Evolutionary conservation across 2,329 filamentous ascomycete species (phyloP), one percentile per base, ranked within the genome.

Genomic region (Tolypocladium tundrense): DNA sequence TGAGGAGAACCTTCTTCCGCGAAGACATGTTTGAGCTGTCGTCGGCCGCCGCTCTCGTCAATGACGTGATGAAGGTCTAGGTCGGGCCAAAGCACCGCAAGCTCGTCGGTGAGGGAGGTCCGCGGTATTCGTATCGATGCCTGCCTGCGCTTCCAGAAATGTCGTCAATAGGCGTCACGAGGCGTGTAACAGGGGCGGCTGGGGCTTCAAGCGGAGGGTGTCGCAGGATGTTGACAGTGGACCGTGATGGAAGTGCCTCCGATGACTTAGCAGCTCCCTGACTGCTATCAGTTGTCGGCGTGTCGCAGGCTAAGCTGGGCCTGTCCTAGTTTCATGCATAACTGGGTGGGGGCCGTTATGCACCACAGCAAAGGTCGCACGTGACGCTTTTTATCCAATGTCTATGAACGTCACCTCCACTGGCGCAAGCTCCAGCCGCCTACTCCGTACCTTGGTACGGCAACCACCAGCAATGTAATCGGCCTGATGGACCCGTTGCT

Each of bases 1-100:
- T 94, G 73, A 94, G 80, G 64, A 94, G 83, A 65, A 93, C 89
- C 87, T 94, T 94, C 88, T 93, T 94, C 73, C 87, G 82, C 68
- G 88, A 88, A 71, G 88, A 81, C 88, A 91, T 91, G 70, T 68
- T 77, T 77, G 73, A 66, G 60, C 37, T 59, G 60, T 63, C 55
- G 65, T 60, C 58, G 53, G 58, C 57, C 48, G 59, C 58, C 55
- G 56, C 62, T 61, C 55, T 57, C 65, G 61, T 52, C 31, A 21
- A 37, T 52, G 48, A 52, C 31, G 48, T 21, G 48, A 52, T 52
- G 31, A 21, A 35, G 48, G 48, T 37, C 8, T 13, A n/a, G 27
- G 31, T 14, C 48, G 48, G 19, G 10, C 33, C 48, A 31, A 10
- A 37, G 48, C 48, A 21, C 48, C 19, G 31, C 48, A 16, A 33